Conservation (phyloP, 1,139 yeast genomes). For the Candida frijolesensis region DNA sequence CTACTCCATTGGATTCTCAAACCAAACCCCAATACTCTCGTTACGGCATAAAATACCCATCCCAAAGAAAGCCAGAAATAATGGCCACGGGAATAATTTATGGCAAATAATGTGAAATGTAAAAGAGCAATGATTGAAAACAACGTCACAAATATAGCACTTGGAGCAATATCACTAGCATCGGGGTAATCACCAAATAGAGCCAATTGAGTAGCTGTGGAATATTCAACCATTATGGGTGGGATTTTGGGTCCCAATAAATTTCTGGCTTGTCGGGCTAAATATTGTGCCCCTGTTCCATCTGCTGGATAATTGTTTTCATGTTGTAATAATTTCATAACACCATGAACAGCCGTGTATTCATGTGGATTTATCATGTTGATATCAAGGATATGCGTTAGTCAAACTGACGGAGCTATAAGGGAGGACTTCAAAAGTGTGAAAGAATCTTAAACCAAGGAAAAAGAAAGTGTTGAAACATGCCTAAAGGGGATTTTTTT, state of each 20-base stretch:
- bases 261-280: conserved; percentile 32
- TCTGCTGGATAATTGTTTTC: conserved; percentile 46
- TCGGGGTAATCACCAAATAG: conserved; percentile 71
- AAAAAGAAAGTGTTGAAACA: too few relatives aligned
- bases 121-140: conserved; percentile 51
- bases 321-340: conserved; percentile 32
- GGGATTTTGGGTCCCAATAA: conserved; percentile 37
- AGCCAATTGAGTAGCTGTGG: conserved; percentile 46
- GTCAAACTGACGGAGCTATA: neutral
- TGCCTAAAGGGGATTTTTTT: too few relatives aligned
- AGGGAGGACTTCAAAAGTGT: too few relatives aligned
- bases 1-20: conserved; percentile 62
- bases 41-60: conserved; percentile 53
- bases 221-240: conserved; percentile 32
- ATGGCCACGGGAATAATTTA: conserved; percentile 63
- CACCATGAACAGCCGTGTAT: conserved; percentile 30
- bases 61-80: conserved; percentile 60
- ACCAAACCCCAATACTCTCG: conserved; percentile 63
- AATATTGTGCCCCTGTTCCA: conserved; percentile 50
- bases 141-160: conserved; percentile 57
- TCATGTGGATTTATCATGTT: conserved; percentile 10
- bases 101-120: conserved; percentile 52
- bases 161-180: conserved; percentile 59
- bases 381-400: neutral
- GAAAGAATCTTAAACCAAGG: too few relatives aligned